phyloP scores from a whole-genome alignment of 331 rosid species.

The Acacia concinna region DNA sequence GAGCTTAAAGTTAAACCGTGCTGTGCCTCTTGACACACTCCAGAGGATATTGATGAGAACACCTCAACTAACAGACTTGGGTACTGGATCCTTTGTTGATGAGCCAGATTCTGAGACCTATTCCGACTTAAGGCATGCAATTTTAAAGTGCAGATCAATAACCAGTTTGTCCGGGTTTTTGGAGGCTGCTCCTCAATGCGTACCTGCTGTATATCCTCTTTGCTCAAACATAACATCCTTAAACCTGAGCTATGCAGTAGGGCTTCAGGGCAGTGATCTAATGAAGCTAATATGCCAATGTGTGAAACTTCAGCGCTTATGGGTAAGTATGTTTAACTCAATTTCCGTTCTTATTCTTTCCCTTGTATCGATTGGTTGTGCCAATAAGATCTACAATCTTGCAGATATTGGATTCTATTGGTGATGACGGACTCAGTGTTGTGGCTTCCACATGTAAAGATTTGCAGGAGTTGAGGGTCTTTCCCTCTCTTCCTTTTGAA shows the following conservation, averaged over 20 bases:
- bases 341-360: not conserved
- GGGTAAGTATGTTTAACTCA: conserved; percentile 54
- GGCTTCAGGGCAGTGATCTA: conserved; percentile 62
- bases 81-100: conserved; percentile 64
- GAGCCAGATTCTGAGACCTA: conserved; percentile 57
- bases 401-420: conserved; percentile 87
- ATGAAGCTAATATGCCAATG: conserved; percentile 59
- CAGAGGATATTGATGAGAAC: conserved; percentile 61
- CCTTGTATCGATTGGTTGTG: not conserved
- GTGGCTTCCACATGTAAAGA: conserved; percentile 78
- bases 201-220: conserved; percentile 66
- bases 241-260: conserved; percentile 90
- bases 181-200: conserved; percentile 69
- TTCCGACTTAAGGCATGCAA: conserved; percentile 44
- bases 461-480: conserved; percentile 85
- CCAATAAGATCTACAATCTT: conserved; percentile 1
- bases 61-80: conserved; percentile 78
- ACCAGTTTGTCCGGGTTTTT: conserved; percentile 83
- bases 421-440: conserved; percentile 77
- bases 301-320: conserved; percentile 69
- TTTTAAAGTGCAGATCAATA: conserved; percentile 64
- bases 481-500: conserved; percentile 67
- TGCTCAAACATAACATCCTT: conserved; percentile 65
- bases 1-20: conserved; percentile 69
- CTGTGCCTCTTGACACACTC: conserved; percentile 66